Evolutionary conservation across 208 protist genomes (phyloP).

Genomic region (Trypanosoma boissoni): DNA sequence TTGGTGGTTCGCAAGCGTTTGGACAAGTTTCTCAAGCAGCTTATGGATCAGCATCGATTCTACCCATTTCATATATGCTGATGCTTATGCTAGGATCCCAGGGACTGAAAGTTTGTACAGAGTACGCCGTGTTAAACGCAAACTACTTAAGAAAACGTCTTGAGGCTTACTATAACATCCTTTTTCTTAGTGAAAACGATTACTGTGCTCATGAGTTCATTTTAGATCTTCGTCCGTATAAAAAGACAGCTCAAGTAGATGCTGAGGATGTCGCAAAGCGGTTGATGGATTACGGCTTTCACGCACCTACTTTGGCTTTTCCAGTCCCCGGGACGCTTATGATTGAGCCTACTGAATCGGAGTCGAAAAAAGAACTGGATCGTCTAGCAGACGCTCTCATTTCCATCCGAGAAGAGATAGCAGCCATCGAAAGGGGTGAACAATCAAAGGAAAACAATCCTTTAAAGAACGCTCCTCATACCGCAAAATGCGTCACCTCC

Average conservation of each 20-base stretch:
- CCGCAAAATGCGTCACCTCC: slow-evolving; percentile 67
- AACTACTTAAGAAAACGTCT: slow-evolving; percentile 97
- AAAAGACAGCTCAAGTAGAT: slow-evolving; percentile 90
- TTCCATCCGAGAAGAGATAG: slow-evolving; percentile 95
- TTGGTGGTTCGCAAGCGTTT: slow-evolving; percentile 71
- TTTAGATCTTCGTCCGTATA: slow-evolving; percentile 93
- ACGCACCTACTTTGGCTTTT: slow-evolving; percentile 96
- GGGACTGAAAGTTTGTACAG: slow-evolving; percentile 89
- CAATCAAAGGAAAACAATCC: slow-evolving; percentile 91
- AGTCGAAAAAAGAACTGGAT: slow-evolving; percentile 95
- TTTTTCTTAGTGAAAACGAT: slow-evolving; percentile 86
- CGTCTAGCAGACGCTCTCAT: slow-evolving; percentile 96
- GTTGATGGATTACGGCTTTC: slow-evolving; percentile 97
- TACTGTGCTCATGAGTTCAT: slow-evolving; percentile 98
- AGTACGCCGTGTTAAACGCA: slow-evolving; percentile 97
- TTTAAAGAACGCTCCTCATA: slow-evolving; percentile 97
- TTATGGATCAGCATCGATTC: slow-evolving; percentile 93
- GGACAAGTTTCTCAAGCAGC: slow-evolving; percentile 92
- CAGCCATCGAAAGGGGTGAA: slow-evolving; percentile 92
- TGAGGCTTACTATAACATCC: slow-evolving; percentile 92
- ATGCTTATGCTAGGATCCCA: slow-evolving; percentile 94
- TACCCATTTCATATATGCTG: slow-evolving; percentile 96
- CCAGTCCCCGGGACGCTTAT: slow-evolving; percentile 93
- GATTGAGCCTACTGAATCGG: slow-evolving; percentile 98
- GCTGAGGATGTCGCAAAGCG: slow-evolving; percentile 98